Percentiles rank a stretch among this genome's conserved stretches.
Evolutionary conservation across 768 basidiomycete species (phyloP).

Genomic region (Boletus barrowsii): DNA sequence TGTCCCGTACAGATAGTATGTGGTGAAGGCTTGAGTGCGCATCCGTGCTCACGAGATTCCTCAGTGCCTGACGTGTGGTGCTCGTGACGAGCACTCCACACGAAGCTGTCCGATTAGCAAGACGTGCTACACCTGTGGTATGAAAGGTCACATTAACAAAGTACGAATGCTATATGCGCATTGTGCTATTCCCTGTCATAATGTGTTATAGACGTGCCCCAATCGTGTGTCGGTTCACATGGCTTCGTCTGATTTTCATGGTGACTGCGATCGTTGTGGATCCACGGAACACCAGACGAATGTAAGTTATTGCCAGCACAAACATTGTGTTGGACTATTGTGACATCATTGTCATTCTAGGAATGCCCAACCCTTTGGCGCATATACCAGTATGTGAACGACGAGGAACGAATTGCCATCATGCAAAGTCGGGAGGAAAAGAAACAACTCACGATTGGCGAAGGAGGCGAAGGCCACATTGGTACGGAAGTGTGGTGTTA

Average conservation of each 20-base stretch:
- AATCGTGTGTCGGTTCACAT: conserved; percentile 43
- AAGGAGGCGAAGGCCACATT: conserved; percentile 79
- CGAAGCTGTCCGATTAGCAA: conserved; percentile 79
- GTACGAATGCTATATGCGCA: conserved; percentile 31
- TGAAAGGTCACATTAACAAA: conserved; percentile 77
- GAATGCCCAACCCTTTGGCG: conserved; percentile 86
- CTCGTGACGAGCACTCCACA: conserved; percentile 74
- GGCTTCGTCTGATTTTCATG: conserved; percentile 25
- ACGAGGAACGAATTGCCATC: conserved; percentile 46
- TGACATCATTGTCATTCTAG: conserved; percentile 35
- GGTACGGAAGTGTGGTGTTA: conserved; percentile 77
- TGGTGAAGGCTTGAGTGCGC: conserved; percentile 4
- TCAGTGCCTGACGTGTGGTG: conserved; percentile 81
- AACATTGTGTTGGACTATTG: neutral
- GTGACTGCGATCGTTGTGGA: conserved; percentile 69
- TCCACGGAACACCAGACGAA: conserved; percentile 61
- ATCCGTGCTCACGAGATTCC: conserved; percentile 1
- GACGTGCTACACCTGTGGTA: conserved; percentile 75
- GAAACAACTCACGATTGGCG: conserved; percentile 48
- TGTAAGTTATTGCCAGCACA: conserved; percentile 37
- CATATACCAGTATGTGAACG: conserved; percentile 67
- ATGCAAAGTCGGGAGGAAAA: conserved; percentile 49
- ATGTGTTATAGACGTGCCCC: conserved; percentile 57
- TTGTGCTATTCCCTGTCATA: neutral
- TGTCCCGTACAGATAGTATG: conserved; percentile 73